Percentiles rank a stretch among this genome's conserved stretches.
These are phyloP conservation scores for Fusarium metavorans DNA, from an alignment of 2,329 filamentous ascomycete genomes.

Conservation along the genomic window DNA sequence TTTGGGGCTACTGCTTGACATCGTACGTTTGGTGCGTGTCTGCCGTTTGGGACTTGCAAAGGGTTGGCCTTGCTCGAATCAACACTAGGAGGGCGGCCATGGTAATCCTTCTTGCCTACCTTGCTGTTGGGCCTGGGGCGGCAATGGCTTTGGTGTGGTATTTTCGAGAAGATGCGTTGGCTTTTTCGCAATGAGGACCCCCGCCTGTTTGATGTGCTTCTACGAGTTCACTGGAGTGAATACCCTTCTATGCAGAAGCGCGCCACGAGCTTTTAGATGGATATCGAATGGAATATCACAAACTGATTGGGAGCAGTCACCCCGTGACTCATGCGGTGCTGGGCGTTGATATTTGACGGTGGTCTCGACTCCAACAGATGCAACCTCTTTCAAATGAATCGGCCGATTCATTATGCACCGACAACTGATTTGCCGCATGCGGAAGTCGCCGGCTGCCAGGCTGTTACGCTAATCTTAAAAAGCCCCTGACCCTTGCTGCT, in stretches of 20 bases:
- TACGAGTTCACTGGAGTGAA: no score
- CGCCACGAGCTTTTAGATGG: no score
- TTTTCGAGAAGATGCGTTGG: slow-evolving; percentile 19
- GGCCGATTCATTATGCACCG: not conserved
- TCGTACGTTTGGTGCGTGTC: slow-evolving; percentile 17
- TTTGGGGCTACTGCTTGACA: slow-evolving; percentile 17
- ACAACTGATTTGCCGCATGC: not conserved
- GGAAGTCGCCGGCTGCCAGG: not conserved
- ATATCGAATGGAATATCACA: no score
- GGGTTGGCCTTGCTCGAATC: slow-evolving; percentile 12
- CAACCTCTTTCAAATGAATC: not conserved
- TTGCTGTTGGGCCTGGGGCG: slow-evolving; percentile 18
- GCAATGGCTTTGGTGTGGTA: slow-evolving; percentile 24
- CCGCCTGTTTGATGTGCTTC: not conserved
- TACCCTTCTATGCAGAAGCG: no score
- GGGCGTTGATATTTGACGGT: not conserved
- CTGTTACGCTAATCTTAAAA: not conserved
- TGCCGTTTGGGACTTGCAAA: slow-evolving; percentile 19
- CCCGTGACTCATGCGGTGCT: not conserved
- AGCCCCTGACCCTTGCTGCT: not conserved
- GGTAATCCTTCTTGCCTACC: not conserved
- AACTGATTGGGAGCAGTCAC: not conserved
- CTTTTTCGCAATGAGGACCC: not conserved
- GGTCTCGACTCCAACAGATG: not conserved
- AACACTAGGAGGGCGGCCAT: not conserved